Base-by-base conservation (phyloP, 805 yeast genomes). In the Saccharomyces mikatae region DNA sequence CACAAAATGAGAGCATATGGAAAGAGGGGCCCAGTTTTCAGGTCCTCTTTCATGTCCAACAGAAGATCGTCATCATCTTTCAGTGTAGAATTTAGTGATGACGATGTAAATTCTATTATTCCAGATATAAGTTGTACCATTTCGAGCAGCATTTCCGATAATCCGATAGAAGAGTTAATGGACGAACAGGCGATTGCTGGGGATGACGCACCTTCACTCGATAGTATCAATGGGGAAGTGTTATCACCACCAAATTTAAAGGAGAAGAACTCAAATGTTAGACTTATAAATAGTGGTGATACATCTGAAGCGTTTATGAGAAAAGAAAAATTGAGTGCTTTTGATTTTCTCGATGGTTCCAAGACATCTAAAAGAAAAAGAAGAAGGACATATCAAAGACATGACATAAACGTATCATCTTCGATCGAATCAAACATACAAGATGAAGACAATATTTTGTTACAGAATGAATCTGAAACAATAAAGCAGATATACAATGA, bases 321-420 rank as follows among this genome's bases (percentile, higher is more conserved):
- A 32, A 17, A 49, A 8, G 54, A 22, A 28, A 52, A 57, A 22
- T 30, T 59, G 10, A 58, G 57, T 17, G 61, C 62, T 1, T 65
- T 65, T 51, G 65, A 62, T 31, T 58, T 67, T 47, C 41, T 67
- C n/a, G 62, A 62, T 47, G 55, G 56, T 22, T 48, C 52, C 22
- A 53, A 56, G n/a, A 49, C 46, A 13, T 52, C 41, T 2, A 61
- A 54, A 24, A 56, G 49, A 41, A 60, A 61, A 46, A 63, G 54
- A 49, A 65, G 61, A 32, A 56, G 50, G 44, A 58, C 55, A n/a
- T 57, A 54, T 17, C 48, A 52, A 26, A 51, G 52, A 58, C 52
- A 28, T 58, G 28, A 29, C 17, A 46, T 57, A 49, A 46, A 65
- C 64, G 6, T 72, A 73, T 54, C 74, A 75, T 1, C 28, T 30